Evolutionary conservation across 768 basidiomycete species (phyloP), one percentile per base, ranked within the genome.

Genomic region (Collybia nuda): DNA sequence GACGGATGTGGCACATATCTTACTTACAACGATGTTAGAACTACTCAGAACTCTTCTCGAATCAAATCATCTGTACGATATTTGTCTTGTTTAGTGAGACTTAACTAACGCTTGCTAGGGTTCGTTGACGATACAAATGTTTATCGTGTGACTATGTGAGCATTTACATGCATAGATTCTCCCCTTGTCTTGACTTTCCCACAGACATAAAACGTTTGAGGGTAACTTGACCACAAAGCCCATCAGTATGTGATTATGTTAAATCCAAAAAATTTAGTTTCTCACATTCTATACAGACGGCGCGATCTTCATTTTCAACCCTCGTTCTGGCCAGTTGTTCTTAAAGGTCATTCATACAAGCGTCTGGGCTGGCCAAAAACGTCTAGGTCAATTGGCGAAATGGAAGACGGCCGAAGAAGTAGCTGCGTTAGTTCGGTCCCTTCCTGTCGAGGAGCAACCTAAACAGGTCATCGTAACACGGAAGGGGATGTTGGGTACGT

Each of bases 401-500:
- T 98, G 97, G 95, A 97, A 97, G 75, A 98, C 96, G 5, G 97
- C 97, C 15, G 97, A 99, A 84, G 97, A 99, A 86, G 97, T 98
- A 8, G 97, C 97, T 29, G 97, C 97, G 0, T 72, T 98, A 59
- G 90, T 98, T 56, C 92, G 97, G 50, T 98, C 97, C 24, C 73
- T 98, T 12, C 97, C 97, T n/a, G 97, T 99, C 37, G 97, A 99
- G 76, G 97, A 99, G 72, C 97, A 99, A 68, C 97, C 97, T 7
- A 99, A 99, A 72, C 96, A 99, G 67, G 96, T 99, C 58, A 99
- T 99, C 56, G 97, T 99, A 56, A 98, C 97, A 23, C 85, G 97
- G 52, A 99, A 99, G 86, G 97, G 97, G 75, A 98, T 99, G 97
- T 83, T 98, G 71, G 93, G 86, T 86, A 65, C 47, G 82, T 71